Base-by-base conservation (phyloP, 495 filamentous ascomycete species). In the Aspergillus panamensis region DNA sequence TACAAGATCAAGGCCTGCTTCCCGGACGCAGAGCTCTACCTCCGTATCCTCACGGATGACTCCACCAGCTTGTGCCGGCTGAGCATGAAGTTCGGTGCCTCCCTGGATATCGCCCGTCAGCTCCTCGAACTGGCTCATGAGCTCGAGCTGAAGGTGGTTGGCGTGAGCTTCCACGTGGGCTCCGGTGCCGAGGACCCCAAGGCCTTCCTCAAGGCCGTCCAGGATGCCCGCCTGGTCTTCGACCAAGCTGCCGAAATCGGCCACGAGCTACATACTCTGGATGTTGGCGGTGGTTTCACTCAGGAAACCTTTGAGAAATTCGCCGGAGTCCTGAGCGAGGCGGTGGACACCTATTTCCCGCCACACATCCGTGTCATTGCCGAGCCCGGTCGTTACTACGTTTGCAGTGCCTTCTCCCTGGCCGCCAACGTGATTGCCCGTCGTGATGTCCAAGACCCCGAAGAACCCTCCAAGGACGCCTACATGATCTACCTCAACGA, bases 401-500 rank as follows among this genome's bases (percentile, higher is more conserved):
- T 96, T 19, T 85, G 90, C 50, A 81, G 80, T n/a, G 94, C 94
- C 45, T 97, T 96, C 71, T 96, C 89, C 8, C 79, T 99, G 60
- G 94, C 94, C 39, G 89, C 89, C 67, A 91, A 96, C 69, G 81
- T 99, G 70, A 97, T 97, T 70, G 92, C 94, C n/a, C 90, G 92
- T 44, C 91, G 94, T 57, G 90, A 90, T 44, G 84, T 96, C 56
- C 80, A 84, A 45, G 82, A 87, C 59, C 80, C 80, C 17, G 72
- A 73, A 51, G 70, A 79, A 44, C 76, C 73, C 20, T 82, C 76
- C 9, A 73, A 79, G 9, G 73, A 82, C 50, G 89, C 86, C 52
- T 96, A 94, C 80, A 97, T 97, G 93, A 73, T 96, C 29, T 97
- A 98, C 70, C 75, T 97, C 62, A 97, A 97, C 66, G 94, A 97